Evolutionary conservation across 176 grass and related monocot genomes (phyloP), one percentile per base, ranked within the genome.

Genomic region (Carex myosuroides): DNA sequence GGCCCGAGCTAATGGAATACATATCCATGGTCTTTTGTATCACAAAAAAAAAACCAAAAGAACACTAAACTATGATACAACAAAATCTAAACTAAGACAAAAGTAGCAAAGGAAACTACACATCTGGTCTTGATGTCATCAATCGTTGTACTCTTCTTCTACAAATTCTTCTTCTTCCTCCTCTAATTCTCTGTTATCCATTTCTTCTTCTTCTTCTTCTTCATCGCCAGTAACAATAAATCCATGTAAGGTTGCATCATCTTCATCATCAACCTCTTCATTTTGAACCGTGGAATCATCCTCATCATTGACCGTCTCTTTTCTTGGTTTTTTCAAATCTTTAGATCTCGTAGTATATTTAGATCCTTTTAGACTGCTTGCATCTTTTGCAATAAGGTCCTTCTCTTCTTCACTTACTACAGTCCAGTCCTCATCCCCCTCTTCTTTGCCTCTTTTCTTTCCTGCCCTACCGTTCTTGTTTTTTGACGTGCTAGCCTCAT

Each of bases 231-330:
- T 14, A 13, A 90, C 89, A 63, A 98, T 87, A 83, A 98, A 98
- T n/a, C 91, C 95, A 61, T 89, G 91, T 4, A 93, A 88, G 29
- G 92, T 98, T 87, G 92, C 91, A 85, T 97, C 92, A 42, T 89
- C 86, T 6, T 89, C 85, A 7, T 87, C 87, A 3, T 87, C 84
- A 4, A 7, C 37, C 5, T 76, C 71, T 69, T 85, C 87, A 84
- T 89, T 75, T 4, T 3, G n/a, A 1, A 22, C 41, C 1, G 39
- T 30, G 0, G 67, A 78, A 18, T 66, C 54, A 21, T 72, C 74
- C 44, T 79, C 52, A 84, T 3, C 57, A 39, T 79, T 86, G 0
- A 66, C 22, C 2, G 10, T 56, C 16, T 91, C 84, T 11, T 84
- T 84, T 13, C 82, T 59, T 60, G 54, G 74, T 35, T 84, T 92